Evolutionary conservation across 371 early-diverging fungal species (phyloP).

Genomic region (Apophysomyces trapeziformis): DNA sequence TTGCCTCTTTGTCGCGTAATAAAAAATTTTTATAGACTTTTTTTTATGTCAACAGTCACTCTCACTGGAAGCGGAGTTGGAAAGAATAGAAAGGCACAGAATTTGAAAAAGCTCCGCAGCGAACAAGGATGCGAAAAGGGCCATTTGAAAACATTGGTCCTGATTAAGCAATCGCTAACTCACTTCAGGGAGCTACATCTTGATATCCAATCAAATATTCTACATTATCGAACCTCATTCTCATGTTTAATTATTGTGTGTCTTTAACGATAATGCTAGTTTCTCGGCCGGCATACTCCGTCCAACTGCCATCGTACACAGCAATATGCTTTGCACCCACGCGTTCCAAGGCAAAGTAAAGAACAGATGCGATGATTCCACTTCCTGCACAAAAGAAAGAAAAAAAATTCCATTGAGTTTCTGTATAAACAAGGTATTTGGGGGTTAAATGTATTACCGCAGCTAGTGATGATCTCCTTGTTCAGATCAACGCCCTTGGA

Average conservation of each 20-base stretch:
- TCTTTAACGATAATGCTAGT: slow-evolving; percentile 65
- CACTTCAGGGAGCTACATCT: too few species aligned
- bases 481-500: slow-evolving; percentile 61
- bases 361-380: slow-evolving; percentile 79
- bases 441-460: slow-evolving; percentile 46
- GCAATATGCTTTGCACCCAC: slow-evolving; percentile 65
- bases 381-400: slow-evolving; percentile 45
- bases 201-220: too few species aligned
- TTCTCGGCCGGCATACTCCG: slow-evolving; percentile 74
- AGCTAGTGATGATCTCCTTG: slow-evolving; percentile 65
- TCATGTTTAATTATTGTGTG: slow-evolving; percentile 1
- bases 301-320: slow-evolving; percentile 88
- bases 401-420: too few species aligned
- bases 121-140: too few species aligned
- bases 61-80: too few species aligned
- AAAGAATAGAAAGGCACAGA: too few species aligned
- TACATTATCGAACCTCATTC: too few species aligned
- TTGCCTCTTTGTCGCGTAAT: not conserved
- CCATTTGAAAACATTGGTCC: too few species aligned
- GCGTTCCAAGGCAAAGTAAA: slow-evolving; percentile 73
- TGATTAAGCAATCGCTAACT: too few species aligned
- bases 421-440: too few species aligned
- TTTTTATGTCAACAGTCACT: slow-evolving; percentile 2
- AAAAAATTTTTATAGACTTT: not conserved
- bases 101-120: too few species aligned